phyloP scores from a whole-genome alignment of 495 filamentous ascomycete species.

The Hypoxylon perforatum region DNA sequence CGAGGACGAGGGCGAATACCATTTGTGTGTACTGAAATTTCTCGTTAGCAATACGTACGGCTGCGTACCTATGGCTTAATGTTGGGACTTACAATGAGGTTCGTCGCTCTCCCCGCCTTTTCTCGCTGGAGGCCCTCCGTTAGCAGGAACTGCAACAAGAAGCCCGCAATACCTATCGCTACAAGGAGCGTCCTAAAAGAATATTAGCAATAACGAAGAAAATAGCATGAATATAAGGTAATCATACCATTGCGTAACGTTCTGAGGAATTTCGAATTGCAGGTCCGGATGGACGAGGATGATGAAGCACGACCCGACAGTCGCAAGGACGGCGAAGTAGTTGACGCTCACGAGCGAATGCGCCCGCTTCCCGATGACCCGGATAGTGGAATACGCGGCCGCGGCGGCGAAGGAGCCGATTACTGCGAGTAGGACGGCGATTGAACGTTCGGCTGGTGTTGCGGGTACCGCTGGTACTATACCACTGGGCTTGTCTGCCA shows the following conservation, averaged over 20 bases:
- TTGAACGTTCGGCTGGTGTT: constrained; percentile 70
- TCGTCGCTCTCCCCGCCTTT: constrained; percentile 75
- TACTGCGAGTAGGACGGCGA: constrained; percentile 73
- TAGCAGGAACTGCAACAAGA: constrained; percentile 80
- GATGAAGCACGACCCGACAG: constrained; percentile 60
- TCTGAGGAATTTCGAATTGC: constrained; percentile 70
- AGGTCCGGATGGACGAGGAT: constrained; percentile 56
- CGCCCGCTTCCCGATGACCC: constrained; percentile 79
- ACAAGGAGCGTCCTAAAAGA: constrained; percentile 58
- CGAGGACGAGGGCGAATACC: constrained; percentile 80
- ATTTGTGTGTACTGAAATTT: constrained; percentile 73
- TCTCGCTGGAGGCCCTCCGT: constrained; percentile 78
- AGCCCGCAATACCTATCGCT: constrained; percentile 76
- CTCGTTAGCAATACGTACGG: not conserved
- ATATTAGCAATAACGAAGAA: not conserved
- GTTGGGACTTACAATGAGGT: constrained; percentile 66
- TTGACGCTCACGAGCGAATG: constrained; percentile 83
- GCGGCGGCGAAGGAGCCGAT: constrained; percentile 78
- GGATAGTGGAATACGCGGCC: constrained; percentile 77
- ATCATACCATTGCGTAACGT: constrained; percentile 68
- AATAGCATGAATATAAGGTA: not conserved
- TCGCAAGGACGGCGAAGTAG: constrained; percentile 77
- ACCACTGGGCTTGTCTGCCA: constrained; percentile 39
- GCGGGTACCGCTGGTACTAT: constrained; percentile 47
- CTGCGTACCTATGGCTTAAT: not conserved